Percentiles rank a stretch among this genome's conserved stretches.
phyloP scores from a whole-genome alignment of 2,329 filamentous ascomycete genomes.

The Keithomyces neogunnii region DNA sequence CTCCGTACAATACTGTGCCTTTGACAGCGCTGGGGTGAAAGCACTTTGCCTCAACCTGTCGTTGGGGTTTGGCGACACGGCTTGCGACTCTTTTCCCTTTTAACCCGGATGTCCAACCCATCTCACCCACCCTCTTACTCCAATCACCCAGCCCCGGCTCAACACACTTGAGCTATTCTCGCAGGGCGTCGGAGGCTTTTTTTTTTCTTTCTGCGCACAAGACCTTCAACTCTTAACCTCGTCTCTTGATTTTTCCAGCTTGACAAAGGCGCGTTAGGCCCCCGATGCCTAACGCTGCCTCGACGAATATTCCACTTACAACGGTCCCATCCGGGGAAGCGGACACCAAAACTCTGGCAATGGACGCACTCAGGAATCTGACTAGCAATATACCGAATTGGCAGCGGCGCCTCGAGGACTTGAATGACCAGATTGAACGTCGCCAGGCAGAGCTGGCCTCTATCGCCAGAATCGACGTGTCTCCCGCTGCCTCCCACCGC shows the following conservation, averaged over 20 bases:
- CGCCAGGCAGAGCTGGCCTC: constrained; percentile 53
- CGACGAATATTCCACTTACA: constrained; percentile 13
- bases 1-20: no score
- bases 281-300: constrained; percentile 20
- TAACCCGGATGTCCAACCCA: no score
- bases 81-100: no score
- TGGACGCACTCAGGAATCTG: constrained; percentile 49
- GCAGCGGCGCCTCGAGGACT: constrained; percentile 49
- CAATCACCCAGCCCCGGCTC: no score
- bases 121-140: no score
- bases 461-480: constrained; percentile 24
- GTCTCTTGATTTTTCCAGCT: background rate
- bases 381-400: constrained; percentile 50
- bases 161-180: no score
- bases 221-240: background rate
- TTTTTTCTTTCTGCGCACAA: background rate
- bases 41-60: no score
- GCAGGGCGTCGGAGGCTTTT: no score
- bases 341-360: constrained; percentile 30
- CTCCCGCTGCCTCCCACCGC: constrained; percentile 20
- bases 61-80: no score
- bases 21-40: no score
- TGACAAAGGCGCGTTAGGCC: constrained; percentile 20
- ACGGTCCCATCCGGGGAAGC: constrained; percentile 20
- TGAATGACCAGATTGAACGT: constrained; percentile 51